Evolutionary conservation across 305 asterid genomes (phyloP).

Genomic region (Lippia alba): DNA sequence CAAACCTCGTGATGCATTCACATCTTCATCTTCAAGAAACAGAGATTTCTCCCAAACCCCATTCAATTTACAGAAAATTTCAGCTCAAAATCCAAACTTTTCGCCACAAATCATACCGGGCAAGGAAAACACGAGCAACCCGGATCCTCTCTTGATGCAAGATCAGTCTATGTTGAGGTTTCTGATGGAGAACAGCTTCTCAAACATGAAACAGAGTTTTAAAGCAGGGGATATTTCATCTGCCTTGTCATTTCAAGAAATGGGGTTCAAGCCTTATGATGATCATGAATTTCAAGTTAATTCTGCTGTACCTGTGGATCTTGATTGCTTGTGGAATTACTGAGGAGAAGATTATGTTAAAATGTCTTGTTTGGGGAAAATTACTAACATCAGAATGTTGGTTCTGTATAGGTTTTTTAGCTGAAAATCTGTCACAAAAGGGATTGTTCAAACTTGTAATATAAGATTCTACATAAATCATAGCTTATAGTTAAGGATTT

Average conservation of each 20-base stretch:
- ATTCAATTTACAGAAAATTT: slow-evolving; percentile 25
- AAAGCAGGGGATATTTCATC: slow-evolving; percentile 38
- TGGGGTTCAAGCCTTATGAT: slow-evolving; percentile 41
- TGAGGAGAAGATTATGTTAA: slow-evolving; percentile 26
- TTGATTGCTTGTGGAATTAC: slow-evolving; percentile 70
- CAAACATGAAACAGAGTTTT: slow-evolving; percentile 24
- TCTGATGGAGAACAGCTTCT: slow-evolving; percentile 44
- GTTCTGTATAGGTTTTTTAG: slow-evolving; percentile 19
- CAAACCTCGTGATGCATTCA: slow-evolving; percentile 33
- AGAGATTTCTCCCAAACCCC: slow-evolving; percentile 34
- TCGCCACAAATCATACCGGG: slow-evolving; percentile 42
- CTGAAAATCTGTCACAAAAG: neutral
- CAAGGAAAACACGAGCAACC: slow-evolving; percentile 23
- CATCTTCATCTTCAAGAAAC: slow-evolving; percentile 37
- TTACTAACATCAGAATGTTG: slow-evolving; percentile 23
- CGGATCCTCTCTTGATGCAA: slow-evolving; percentile 45
- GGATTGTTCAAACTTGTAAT: neutral
- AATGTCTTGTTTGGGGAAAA: slow-evolving; percentile 4
- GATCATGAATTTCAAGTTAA: slow-evolving; percentile 45
- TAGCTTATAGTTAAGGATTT: neutral
- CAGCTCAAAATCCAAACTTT: slow-evolving; percentile 32
- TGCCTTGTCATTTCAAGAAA: slow-evolving; percentile 32
- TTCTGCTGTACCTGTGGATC: slow-evolving; percentile 49
- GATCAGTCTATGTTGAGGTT: slow-evolving; percentile 56
- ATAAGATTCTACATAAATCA: slow-evolving; percentile 11